Base-by-base conservation (phyloP, 345 rosid genomes). In the Brassica nigra region DNA sequence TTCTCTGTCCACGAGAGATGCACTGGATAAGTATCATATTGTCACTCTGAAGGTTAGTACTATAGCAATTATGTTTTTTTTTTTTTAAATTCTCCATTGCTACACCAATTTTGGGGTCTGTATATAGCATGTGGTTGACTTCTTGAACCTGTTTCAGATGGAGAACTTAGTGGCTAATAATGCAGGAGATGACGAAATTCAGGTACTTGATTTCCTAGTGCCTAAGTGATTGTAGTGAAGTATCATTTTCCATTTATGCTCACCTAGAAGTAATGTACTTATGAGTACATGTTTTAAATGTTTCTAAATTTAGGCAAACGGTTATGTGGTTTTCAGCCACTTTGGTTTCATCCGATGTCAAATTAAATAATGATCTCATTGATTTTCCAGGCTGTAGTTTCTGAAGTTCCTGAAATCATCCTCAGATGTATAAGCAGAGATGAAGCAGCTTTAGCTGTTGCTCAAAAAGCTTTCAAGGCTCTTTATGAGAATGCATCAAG, bases 391-490 rank as follows among this genome's bases (percentile, higher is more conserved):
- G 54, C 4, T 30, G 76, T 93, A 55, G 81, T 91, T 82, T 80
- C 97, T 49, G 98, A 91, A 84, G 97, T 95, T 83, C 97, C 98
- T 83, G 98, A 95, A 77, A 93, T 95, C 72, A 90, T 95, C 80
- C 93, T 93, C 23, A 86, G 99, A 81, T 93, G 99, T 83, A 83
- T 90, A 30, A 93, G 95, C 81, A 88, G 97, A 80, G 99, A 95
- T 81, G 98, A 93, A 85, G 99, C 98, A 70, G 98, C 99, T 65
- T 81, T 89, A 69, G 98, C 99, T 74, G 97, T 95, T 27, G 97
- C 99, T 65, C 99, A 93, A 81, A 95, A 89, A 96, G 97, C 92
- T 75, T 95, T 95, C 86, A 87, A 83, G 86, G 94, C 97, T 64
- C 84, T 95, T 75, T 93, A 90, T 85, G 99, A 93, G 80, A 89